These are phyloP conservation scores for Clathrus columnatus DNA, from an alignment of 768 basidiomycete species.

Conservation along the genomic window DNA sequence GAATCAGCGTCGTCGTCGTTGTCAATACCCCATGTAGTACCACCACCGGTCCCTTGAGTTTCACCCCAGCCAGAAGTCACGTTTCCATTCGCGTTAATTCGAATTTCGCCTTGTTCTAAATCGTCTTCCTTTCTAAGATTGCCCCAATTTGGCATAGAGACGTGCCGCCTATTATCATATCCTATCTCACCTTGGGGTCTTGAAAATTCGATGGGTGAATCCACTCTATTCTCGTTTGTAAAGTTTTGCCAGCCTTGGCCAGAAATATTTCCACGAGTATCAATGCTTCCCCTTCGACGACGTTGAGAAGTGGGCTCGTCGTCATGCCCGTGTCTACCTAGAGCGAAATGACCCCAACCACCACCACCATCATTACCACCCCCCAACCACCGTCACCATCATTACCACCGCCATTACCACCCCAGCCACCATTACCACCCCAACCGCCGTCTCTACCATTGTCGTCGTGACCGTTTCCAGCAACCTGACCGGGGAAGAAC, in stretches of 20 bases:
- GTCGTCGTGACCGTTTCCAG: neutral
- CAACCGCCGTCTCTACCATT: neutral
- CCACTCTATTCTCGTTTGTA: too few species aligned
- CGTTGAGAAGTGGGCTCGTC: too few species aligned
- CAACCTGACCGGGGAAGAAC: neutral
- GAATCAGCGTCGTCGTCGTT: neutral
- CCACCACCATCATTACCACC: neutral
- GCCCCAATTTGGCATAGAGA: too few species aligned
- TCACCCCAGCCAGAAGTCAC: neutral
- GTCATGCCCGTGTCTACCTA: too few species aligned
- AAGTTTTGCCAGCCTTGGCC: too few species aligned
- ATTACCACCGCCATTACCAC: neutral
- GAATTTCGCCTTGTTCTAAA: neutral
- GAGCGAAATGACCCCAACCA: neutral
- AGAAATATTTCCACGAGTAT: too few species aligned
- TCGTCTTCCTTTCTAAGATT: neutral
- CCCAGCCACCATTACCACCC: neutral
- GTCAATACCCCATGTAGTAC: neutral
- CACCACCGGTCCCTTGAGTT: neutral
- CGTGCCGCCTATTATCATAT: too few species aligned
- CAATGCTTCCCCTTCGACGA: too few species aligned
- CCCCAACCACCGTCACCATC: neutral
- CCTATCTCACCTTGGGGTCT: too few species aligned
- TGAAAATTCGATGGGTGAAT: too few species aligned
- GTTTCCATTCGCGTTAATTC: neutral